A percentile compares a stretch with the other conserved stretches of the same genome.
Conservation (phyloP, 164 flowering plant species). For the Magnolia kwangsiensis region DNA sequence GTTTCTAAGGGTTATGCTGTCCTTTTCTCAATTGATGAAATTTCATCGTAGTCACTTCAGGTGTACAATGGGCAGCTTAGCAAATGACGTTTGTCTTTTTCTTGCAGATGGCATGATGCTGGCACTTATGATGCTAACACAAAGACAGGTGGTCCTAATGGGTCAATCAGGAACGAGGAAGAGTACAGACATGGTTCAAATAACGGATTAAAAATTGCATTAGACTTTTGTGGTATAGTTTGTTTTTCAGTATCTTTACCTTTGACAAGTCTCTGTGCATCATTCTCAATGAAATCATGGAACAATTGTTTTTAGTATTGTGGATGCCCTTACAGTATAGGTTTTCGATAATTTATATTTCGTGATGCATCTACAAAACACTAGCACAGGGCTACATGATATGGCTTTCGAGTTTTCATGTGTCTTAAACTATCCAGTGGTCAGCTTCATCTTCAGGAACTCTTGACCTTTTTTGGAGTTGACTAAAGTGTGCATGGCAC, state of each 20-base stretch:
- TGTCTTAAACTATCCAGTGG: not conserved
- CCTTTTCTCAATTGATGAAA: too few relatives aligned
- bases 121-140: slow-evolving; percentile 81
- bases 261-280: not conserved
- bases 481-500: not conserved
- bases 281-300: not conserved
- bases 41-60: too few relatives aligned
- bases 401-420: not conserved
- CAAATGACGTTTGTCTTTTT: not conserved
- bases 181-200: slow-evolving; percentile 74
- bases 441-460: not conserved
- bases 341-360: not conserved
- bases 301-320: not conserved
- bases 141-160: slow-evolving; percentile 91
- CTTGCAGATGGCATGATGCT: slow-evolving; percentile 89
- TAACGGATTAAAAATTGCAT: slow-evolving; percentile 72
- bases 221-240: slow-evolving; percentile 43
- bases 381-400: not conserved
- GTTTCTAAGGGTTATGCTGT: too few relatives aligned
- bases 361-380: not conserved
- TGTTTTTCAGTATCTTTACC: not conserved
- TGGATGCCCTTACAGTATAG: not conserved
- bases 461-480: not conserved
- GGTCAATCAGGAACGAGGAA: slow-evolving; percentile 74
- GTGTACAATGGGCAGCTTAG: too few relatives aligned